Evolutionary conservation across 139 green algal species (phyloP).

Genomic region (Volvox africanus): DNA sequence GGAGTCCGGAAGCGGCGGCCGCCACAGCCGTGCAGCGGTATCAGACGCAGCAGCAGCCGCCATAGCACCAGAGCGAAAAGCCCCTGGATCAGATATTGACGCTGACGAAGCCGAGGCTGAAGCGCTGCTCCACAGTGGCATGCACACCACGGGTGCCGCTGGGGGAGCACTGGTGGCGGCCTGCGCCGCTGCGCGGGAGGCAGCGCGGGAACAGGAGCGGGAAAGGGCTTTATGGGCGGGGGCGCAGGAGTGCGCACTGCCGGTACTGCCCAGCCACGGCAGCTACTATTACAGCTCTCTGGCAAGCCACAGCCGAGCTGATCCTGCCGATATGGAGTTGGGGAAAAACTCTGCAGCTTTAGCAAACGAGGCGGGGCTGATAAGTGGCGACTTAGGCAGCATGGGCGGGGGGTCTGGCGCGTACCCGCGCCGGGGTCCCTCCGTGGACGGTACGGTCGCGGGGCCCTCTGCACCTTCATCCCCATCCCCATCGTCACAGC

Average conservation of each 20-base stretch:
- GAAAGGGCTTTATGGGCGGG: not conserved
- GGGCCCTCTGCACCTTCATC: not conserved
- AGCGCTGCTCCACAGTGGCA: slow-evolving; percentile 20
- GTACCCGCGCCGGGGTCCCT: not conserved
- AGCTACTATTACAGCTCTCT: not conserved
- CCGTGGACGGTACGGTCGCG: not conserved
- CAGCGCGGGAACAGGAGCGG: not conserved
- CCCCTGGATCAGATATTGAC: not conserved
- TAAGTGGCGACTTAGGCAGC: not conserved
- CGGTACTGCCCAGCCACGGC: not conserved
- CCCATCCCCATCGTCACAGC: not conserved
- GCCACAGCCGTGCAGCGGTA: not conserved
- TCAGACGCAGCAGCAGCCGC: not conserved
- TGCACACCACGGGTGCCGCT: not conserved
- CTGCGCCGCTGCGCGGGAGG: not conserved
- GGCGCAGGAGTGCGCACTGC: not conserved
- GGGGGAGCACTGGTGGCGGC: not conserved
- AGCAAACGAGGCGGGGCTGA: not conserved
- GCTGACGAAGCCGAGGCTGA: slow-evolving; percentile 6
- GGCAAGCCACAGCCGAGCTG: no score
- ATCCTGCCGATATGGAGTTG: not conserved
- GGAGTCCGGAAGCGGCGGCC: not conserved
- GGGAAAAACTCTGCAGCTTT: not conserved
- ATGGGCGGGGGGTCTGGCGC: not conserved
- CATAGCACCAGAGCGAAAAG: not conserved